Evolutionary conservation across 129 eudicot species (phyloP).

Genomic region (Flaveria sonorensis): DNA sequence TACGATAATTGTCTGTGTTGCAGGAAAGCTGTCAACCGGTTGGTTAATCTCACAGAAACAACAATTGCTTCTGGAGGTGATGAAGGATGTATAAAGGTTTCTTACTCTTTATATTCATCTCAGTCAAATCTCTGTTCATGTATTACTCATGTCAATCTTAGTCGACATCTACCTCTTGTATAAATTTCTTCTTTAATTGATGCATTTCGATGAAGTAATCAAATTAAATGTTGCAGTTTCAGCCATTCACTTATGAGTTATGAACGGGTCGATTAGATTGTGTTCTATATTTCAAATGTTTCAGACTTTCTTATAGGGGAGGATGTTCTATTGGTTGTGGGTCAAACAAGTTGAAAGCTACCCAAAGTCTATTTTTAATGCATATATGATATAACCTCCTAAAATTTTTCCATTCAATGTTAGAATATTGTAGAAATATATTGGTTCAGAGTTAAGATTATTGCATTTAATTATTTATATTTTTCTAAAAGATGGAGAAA

Average conservation of each 20-base stretch:
- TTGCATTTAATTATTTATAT: neutral
- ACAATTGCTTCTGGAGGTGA: constrained; percentile 97
- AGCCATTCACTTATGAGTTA: neutral
- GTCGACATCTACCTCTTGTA: neutral
- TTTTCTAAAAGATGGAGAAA: neutral
- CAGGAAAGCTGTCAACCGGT: constrained; percentile 83
- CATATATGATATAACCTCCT: constrained; percentile 3
- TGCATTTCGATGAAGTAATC: neutral
- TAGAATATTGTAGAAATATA: neutral
- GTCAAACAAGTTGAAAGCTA: neutral
- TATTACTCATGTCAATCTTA: neutral
- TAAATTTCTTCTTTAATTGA: neutral
- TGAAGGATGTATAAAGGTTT: constrained; percentile 85
- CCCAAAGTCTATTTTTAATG: neutral
- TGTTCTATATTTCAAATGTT: neutral
- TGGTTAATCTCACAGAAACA: constrained; percentile 86
- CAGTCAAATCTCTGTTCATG: constrained; percentile 3
- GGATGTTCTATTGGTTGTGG: neutral
- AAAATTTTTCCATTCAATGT: neutral
- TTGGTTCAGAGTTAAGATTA: neutral
- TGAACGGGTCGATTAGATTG: neutral
- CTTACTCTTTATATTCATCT: neutral
- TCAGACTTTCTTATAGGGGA: neutral
- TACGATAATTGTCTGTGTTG: constrained; percentile 20
- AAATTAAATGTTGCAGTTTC: neutral